Evolutionary conservation across 2,329 filamentous ascomycete genomes (phyloP).

Genomic region (Diaporthe velutina): DNA sequence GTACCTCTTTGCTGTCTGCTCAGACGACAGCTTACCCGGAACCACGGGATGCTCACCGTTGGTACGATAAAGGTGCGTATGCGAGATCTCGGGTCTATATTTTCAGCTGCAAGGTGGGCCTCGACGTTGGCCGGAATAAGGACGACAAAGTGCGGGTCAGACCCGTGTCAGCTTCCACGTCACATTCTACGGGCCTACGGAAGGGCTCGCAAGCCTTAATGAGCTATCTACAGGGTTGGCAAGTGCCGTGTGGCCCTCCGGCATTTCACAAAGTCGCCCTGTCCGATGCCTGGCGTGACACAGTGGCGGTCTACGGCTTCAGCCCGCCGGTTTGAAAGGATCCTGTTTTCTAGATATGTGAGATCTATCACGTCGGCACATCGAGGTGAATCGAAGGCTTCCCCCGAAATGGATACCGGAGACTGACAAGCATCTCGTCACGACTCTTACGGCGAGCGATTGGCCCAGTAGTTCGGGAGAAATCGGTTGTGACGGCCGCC

Average conservation of each 20-base stretch:
- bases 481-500: not conserved
- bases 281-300: constrained; percentile 13
- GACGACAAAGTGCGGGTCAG: not conserved
- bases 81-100: constrained; percentile 15
- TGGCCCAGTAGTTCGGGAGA: not conserved
- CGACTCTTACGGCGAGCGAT: not conserved
- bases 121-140: not conserved
- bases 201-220: constrained; percentile 14
- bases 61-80: constrained; percentile 8
- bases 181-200: constrained; percentile 19
- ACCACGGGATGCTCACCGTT: constrained; percentile 26
- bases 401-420: not conserved
- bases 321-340: not conserved
- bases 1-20: not conserved
- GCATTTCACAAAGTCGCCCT: constrained; percentile 16
- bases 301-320: constrained; percentile 17
- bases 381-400: not conserved
- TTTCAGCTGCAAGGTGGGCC: constrained; percentile 14
- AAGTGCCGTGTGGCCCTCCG: constrained; percentile 11
- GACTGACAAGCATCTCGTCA: not conserved
- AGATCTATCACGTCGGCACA: constrained; percentile 8
- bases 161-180: constrained; percentile 1
- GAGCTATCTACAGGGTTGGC: constrained; percentile 1
- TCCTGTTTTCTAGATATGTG: not conserved
- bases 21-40: constrained; percentile 6